These are phyloP conservation scores for Phytophthora megakarya DNA, from an alignment of 352 stramenopile species.

Conservation along the genomic window DNA sequence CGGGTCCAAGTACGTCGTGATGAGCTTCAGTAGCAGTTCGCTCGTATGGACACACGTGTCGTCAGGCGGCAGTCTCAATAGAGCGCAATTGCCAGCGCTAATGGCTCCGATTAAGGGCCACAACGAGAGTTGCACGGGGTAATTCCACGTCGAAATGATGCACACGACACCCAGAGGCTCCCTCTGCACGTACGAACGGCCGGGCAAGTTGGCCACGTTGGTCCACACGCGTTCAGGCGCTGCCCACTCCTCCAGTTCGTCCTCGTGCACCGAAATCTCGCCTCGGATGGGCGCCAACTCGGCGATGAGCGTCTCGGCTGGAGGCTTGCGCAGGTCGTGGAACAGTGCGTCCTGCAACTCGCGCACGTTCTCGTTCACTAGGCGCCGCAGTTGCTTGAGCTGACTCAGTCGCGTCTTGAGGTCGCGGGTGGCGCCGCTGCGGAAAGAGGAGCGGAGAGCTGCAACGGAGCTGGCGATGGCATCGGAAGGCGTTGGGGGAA, in stretches of 20 bases:
- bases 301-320: conserved; percentile 62
- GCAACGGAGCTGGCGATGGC: conserved; percentile 51
- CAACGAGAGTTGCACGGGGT: conserved; percentile 81
- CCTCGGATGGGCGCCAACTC: conserved; percentile 54
- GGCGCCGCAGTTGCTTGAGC: conserved; percentile 47
- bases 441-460: conserved; percentile 55
- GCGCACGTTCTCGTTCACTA: conserved; percentile 54
- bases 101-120: conserved; percentile 80
- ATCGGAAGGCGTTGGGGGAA: conserved; percentile 40
- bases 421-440: conserved; percentile 51
- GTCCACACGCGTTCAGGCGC: conserved; percentile 57
- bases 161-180: conserved; percentile 86
- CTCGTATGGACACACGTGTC: conserved; percentile 57
- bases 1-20: conserved; percentile 66
- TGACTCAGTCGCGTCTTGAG: conserved; percentile 42
- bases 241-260: conserved; percentile 64
- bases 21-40: conserved; percentile 48
- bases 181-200: conserved; percentile 53
- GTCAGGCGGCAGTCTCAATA: conserved; percentile 92
- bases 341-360: conserved; percentile 58
- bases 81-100: conserved; percentile 90
- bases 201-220: conserved; percentile 57
- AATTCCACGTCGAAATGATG: conserved; percentile 92
- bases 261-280: conserved; percentile 73
- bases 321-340: conserved; percentile 70